These are phyloP conservation scores for Aspergillus nomiae DNA, from an alignment of 2,329 filamentous ascomycete species.

Conservation along the genomic window DNA sequence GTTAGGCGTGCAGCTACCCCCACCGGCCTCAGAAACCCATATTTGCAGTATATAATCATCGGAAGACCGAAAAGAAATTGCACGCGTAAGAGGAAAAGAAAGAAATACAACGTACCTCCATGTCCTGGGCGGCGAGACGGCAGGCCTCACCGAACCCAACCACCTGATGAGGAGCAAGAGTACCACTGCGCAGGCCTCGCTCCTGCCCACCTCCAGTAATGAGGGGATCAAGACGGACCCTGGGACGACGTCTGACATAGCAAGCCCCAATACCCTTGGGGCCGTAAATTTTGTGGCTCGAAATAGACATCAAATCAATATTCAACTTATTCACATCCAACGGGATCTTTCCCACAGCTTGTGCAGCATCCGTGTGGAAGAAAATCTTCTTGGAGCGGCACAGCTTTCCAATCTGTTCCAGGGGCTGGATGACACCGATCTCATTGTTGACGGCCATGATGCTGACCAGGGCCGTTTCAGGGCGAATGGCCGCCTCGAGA, in stretches of 20 bases:
- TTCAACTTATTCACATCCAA: constrained; percentile 98
- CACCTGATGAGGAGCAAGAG: constrained; percentile 81
- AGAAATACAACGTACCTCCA: constrained; percentile 68
- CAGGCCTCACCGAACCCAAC: constrained; percentile 97
- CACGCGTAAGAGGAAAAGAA: constrained; percentile 9
- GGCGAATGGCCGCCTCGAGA: constrained; percentile 83
- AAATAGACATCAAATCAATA: constrained; percentile 98
- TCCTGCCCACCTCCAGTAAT: constrained; percentile 97
- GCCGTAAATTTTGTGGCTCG: constrained; percentile 97
- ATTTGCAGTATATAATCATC: constrained; percentile 77
- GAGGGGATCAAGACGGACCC: constrained; percentile 91
- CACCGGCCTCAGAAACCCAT: constrained; percentile 74
- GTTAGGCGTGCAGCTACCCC: constrained; percentile 43
- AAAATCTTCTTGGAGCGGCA: constrained; percentile 92
- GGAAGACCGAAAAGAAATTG: constrained; percentile 18
- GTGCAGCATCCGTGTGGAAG: constrained; percentile 95
- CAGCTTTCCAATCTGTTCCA: constrained; percentile 89
- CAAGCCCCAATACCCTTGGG: constrained; percentile 97
- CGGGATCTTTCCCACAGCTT: constrained; percentile 98
- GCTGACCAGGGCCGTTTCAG: constrained; percentile 88
- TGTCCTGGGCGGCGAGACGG: constrained; percentile 84
- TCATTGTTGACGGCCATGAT: constrained; percentile 99
- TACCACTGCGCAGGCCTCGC: constrained; percentile 90
- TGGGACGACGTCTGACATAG: constrained; percentile 87
- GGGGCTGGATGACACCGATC: constrained; percentile 96